A percentile compares a stretch with the other conserved stretches of the same genome.
These are phyloP conservation scores for Ceratocystis colombiana DNA, from an alignment of 2,329 filamentous ascomycete genomes.

Conservation along the genomic window DNA sequence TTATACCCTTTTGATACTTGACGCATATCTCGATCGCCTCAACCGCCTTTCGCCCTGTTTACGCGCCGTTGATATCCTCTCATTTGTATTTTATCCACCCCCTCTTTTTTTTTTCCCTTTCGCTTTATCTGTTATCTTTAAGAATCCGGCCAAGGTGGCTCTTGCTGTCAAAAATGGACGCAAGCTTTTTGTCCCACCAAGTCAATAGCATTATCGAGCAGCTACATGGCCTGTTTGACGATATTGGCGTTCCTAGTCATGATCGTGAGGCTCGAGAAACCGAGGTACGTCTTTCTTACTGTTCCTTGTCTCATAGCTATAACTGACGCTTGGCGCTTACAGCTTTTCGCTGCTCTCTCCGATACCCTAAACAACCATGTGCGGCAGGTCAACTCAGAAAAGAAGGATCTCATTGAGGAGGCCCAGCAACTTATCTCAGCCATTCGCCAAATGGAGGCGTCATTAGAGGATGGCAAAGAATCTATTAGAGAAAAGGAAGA, in stretches of 20 bases:
- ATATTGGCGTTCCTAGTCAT: conserved; percentile 90
- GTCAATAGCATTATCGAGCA: conserved; percentile 89
- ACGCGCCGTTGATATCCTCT: conserved; percentile 2
- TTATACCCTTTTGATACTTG: conserved; percentile 4
- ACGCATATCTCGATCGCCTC: background rate
- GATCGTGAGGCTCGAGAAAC: conserved; percentile 83
- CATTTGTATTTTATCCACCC: conserved; percentile 10
- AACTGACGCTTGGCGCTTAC: conserved; percentile 16
- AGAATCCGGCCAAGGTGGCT: background rate
- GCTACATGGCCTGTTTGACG: conserved; percentile 89
- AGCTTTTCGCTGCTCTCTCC: conserved; percentile 87
- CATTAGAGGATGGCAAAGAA: conserved; percentile 65
- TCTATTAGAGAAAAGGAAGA: conserved; percentile 56
- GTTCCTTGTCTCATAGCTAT: background rate
- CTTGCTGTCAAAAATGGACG: conserved; percentile 55
- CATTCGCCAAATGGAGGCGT: conserved; percentile 88
- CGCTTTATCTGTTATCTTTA: conserved; percentile 12
- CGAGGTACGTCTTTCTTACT: conserved; percentile 51
- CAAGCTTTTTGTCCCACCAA: conserved; percentile 86
- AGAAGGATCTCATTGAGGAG: conserved; percentile 82
- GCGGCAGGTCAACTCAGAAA: conserved; percentile 72
- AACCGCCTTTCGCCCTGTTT: background rate
- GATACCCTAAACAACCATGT: conserved; percentile 88
- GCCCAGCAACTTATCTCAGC: conserved; percentile 72
- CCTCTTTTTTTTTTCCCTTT: conserved; percentile 17